These are phyloP conservation scores for Hemileccinum impolitum DNA, from an alignment of 768 basidiomycete genomes.

Conservation along the genomic window DNA sequence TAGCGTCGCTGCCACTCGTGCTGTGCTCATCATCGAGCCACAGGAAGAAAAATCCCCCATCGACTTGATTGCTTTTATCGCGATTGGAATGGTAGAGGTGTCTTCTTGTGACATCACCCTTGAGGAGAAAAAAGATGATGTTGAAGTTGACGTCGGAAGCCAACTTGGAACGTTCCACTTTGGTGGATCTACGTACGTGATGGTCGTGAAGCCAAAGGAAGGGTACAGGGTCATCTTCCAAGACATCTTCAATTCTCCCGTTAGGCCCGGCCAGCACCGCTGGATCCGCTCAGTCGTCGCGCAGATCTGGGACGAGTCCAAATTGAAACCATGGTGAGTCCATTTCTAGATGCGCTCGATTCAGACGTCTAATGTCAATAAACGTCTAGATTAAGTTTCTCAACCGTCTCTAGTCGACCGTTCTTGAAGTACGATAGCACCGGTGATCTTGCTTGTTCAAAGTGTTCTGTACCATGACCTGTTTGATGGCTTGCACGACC, in stretches of 20 bases:
- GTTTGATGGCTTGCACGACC: no score
- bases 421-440: no score
- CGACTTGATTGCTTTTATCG: slow-evolving; percentile 53
- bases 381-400: no score
- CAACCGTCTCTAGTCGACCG: no score
- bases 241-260: background rate
- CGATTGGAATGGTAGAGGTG: slow-evolving; percentile 61
- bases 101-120: slow-evolving; percentile 51
- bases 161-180: slow-evolving; percentile 62
- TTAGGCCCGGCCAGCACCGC: background rate
- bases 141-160: no score
- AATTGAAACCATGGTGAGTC: no score
- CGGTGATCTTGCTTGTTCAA: no score
- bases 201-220: slow-evolving; percentile 32
- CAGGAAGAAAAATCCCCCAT: slow-evolving; percentile 44
- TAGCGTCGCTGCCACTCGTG: slow-evolving; percentile 45
- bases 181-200: slow-evolving; percentile 52
- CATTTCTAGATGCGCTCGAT: no score
- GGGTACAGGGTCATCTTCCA: background rate
- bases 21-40: slow-evolving; percentile 54
- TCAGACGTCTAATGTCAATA: no score
- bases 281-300: slow-evolving; percentile 12
- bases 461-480: no score
- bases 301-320: no score
- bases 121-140: no score